These are phyloP conservation scores for Plasmodium falciparum DNA, from an alignment of 169 alveolate species.

Conservation along the genomic window DNA sequence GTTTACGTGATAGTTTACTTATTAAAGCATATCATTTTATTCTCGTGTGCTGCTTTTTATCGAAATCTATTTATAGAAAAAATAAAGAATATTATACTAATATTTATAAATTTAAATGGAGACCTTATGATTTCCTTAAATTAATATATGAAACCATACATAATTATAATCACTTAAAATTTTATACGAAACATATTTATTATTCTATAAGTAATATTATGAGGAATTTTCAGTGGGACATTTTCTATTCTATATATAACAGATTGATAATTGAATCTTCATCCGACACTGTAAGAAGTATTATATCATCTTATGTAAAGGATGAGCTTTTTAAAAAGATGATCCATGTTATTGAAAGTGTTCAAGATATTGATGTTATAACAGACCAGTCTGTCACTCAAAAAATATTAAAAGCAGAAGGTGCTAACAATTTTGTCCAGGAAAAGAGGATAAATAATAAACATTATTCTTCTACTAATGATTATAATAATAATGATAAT, in stretches of 20 bases:
- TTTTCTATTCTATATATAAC: conserved; percentile 40
- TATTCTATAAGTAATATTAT: conserved; percentile 66
- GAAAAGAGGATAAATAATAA: not conserved
- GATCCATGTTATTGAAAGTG: conserved; percentile 2
- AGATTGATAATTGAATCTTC: conserved; percentile 29
- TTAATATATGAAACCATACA: conserved; percentile 30
- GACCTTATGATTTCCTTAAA: conserved; percentile 67
- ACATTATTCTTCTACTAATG: not conserved
- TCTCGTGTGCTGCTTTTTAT: conserved; percentile 19
- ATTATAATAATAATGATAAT: conserved; percentile 1
- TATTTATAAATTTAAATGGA: conserved; percentile 75
- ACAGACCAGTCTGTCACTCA: too few species aligned
- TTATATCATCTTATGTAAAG: conserved; percentile 40
- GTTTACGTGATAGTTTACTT: conserved; percentile 11
- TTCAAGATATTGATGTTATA: not conserved
- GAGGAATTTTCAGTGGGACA: conserved; percentile 71
- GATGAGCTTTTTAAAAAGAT: conserved; percentile 64
- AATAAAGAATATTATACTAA: conserved; percentile 22
- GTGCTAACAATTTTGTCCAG: not conserved
- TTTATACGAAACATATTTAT: conserved; percentile 32
- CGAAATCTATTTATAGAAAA: conserved; percentile 40
- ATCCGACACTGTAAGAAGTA: conserved; percentile 21
- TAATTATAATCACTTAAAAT: conserved; percentile 14
- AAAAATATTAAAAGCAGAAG: too few species aligned
- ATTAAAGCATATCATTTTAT: conserved; percentile 72